Percentiles rank a stretch among this genome's conserved stretches.
These are phyloP conservation scores for Brassica napus DNA, from an alignment of 345 rosid genomes.

Conservation along the genomic window DNA sequence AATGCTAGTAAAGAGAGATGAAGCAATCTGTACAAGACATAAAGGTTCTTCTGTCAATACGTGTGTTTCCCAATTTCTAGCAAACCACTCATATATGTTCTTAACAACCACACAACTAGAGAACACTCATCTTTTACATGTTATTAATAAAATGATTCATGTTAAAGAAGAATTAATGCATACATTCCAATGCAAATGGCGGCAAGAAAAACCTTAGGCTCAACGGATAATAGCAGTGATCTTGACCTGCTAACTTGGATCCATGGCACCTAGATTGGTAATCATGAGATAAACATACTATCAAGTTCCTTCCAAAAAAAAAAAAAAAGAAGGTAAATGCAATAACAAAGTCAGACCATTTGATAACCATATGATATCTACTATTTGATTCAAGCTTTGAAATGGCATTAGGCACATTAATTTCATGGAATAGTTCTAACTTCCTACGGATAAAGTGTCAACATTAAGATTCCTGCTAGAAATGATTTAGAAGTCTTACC, in stretches of 20 bases:
- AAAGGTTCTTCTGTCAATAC: slow-evolving; percentile 15
- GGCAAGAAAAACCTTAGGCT: slow-evolving; percentile 66
- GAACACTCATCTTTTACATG: neutral
- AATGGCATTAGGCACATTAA: slow-evolving; percentile 2
- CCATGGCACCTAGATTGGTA: slow-evolving; percentile 78
- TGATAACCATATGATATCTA: slow-evolving; percentile 4
- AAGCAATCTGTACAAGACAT: slow-evolving; percentile 51
- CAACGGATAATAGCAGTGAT: slow-evolving; percentile 68
- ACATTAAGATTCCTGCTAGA: slow-evolving; percentile 1
- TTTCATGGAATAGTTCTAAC: neutral
- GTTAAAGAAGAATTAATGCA: slow-evolving; percentile 33
- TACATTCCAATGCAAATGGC: slow-evolving; percentile 81
- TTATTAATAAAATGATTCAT: neutral
- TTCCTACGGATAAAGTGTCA: neutral
- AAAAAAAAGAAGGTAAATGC: slow-evolving; percentile 5
- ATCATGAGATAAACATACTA: slow-evolving; percentile 24
- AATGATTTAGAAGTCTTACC: slow-evolving; percentile 42
- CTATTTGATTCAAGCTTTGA: neutral
- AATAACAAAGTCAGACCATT: slow-evolving; percentile 11
- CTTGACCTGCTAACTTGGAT: slow-evolving; percentile 94
- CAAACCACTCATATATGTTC: neutral
- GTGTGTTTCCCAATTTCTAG: neutral
- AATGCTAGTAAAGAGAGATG: slow-evolving; percentile 68
- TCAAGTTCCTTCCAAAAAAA: neutral
- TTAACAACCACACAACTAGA: neutral